These are phyloP conservation scores for Trametes villosa DNA, from an alignment of 768 basidiomycete species.

Conservation along the genomic window DNA sequence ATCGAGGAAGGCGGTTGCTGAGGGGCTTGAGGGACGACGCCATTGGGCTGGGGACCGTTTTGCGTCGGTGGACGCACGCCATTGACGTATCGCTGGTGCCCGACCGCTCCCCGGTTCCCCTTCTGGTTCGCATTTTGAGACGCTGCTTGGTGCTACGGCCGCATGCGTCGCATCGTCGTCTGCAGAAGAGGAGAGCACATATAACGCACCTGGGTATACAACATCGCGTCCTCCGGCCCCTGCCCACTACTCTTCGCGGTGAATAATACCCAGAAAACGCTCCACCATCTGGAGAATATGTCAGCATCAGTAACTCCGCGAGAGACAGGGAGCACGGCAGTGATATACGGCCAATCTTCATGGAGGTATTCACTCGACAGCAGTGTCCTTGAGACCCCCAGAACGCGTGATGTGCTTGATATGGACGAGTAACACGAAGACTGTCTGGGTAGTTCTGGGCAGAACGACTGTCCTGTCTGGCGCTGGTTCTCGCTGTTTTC, in stretches of 20 bases:
- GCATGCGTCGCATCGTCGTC: constrained; percentile 23
- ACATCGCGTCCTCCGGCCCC: constrained; percentile 70
- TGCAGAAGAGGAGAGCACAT: constrained; percentile 18
- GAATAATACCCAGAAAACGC: constrained; percentile 86
- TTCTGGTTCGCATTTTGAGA: constrained; percentile 29
- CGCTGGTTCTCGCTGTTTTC: no score
- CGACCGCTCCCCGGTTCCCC: constrained; percentile 20
- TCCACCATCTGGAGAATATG: constrained; percentile 82
- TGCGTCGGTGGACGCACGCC: constrained; percentile 24
- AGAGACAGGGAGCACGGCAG: constrained; percentile 1
- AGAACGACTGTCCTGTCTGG: no score
- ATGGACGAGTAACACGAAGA: not conserved
- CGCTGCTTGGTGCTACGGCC: constrained; percentile 31
- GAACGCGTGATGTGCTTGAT: no score
- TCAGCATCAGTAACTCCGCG: constrained; percentile 23
- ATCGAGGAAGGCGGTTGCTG: constrained; percentile 7
- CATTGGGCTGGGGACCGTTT: constrained; percentile 36
- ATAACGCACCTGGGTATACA: constrained; percentile 67
- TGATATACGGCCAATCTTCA: no score
- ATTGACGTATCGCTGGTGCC: constrained; percentile 13
- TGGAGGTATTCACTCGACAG: no score
- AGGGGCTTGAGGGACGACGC: constrained; percentile 28
- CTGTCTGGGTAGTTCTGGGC: constrained; percentile 2
- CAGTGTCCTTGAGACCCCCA: no score
- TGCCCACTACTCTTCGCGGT: constrained; percentile 73